phyloP scores from a whole-genome alignment of 805 yeast genomes.

The Metahyphopichia silvanorum region DNA sequence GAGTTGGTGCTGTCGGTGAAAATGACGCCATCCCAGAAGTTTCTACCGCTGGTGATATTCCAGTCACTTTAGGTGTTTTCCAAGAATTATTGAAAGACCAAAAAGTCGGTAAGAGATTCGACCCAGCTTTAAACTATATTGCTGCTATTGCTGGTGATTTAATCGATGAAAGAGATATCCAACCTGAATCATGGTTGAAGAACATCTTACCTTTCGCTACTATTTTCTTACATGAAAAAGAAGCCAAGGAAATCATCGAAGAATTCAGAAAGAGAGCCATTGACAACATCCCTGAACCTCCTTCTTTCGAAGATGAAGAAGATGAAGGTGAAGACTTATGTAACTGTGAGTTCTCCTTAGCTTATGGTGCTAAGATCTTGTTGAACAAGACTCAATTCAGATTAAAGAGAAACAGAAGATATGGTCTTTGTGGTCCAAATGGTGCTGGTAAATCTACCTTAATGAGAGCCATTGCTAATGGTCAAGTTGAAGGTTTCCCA shows the following conservation, averaged over 20 bases:
- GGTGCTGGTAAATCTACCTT: constrained; percentile 57
- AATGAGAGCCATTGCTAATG: constrained; percentile 96
- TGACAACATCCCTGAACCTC: constrained; percentile 97
- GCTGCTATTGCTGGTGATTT: constrained; percentile 98
- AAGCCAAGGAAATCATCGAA: constrained; percentile 83
- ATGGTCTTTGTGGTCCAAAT: constrained; percentile 82
- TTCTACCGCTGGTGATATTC: constrained; percentile 97
- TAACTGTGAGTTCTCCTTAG: constrained; percentile 99
- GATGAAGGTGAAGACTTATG: constrained; percentile 99
- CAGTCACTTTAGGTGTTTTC: constrained; percentile 82
- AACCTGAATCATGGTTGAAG: constrained; percentile 87
- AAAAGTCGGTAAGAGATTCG: constrained; percentile 75
- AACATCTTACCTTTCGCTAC: constrained; percentile 92
- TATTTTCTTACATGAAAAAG: constrained; percentile 89
- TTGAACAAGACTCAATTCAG: constrained; percentile 99
- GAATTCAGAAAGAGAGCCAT: constrained; percentile 94
- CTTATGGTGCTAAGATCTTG: constrained; percentile 99
- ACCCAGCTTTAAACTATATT: constrained; percentile 71
- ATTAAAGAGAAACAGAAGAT: constrained; percentile 98
- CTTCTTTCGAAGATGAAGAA: constrained; percentile 92
- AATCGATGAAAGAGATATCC: constrained; percentile 94
- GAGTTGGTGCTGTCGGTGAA: constrained; percentile 96
- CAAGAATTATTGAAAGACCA: constrained; percentile 65
- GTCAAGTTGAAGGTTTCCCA: constrained; percentile 99
- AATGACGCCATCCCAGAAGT: constrained; percentile 93